Evolutionary conservation across 331 rosid species (phyloP).

Genomic region (Acacia pycnantha): DNA sequence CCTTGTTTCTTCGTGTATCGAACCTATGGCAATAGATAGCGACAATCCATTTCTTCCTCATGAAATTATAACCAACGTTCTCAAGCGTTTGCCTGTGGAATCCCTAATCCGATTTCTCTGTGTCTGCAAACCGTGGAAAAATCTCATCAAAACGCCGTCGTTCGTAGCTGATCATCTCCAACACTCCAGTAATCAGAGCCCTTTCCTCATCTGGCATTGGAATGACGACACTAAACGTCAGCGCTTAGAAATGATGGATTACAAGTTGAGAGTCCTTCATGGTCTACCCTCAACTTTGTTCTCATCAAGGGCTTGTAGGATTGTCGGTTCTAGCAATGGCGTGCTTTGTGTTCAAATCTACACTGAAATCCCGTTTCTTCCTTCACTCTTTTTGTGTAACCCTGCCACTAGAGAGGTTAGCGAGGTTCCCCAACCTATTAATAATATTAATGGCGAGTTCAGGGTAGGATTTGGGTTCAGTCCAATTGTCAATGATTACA

Average conservation of each 20-base stretch:
- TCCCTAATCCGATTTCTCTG: conserved; percentile 13
- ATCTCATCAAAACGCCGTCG: not conserved
- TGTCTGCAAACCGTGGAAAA: conserved; percentile 1
- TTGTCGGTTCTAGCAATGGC: conserved; percentile 30
- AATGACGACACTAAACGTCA: too few species aligned
- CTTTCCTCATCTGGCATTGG: conserved; percentile 19
- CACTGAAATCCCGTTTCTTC: not conserved
- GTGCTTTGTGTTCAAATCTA: conserved; percentile 1
- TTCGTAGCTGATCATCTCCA: not conserved
- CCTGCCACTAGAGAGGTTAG: not conserved
- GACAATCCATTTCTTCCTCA: not conserved
- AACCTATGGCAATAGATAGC: not conserved
- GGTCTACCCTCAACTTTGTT: not conserved
- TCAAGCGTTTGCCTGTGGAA: conserved; percentile 23
- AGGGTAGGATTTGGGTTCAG: not conserved
- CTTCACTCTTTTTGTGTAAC: not conserved
- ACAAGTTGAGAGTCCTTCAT: not conserved
- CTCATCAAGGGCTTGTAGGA: not conserved
- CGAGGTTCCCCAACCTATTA: not conserved
- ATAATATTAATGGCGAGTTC: not conserved
- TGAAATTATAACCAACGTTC: not conserved
- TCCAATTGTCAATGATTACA: not conserved
- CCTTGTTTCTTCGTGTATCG: too few species aligned
- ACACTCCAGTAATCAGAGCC: not conserved
- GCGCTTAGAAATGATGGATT: not conserved